Evolutionary conservation across 257 asterid genomes (phyloP), one percentile per base, ranked within the genome.

Genomic region (Voacanga thouarsii): DNA sequence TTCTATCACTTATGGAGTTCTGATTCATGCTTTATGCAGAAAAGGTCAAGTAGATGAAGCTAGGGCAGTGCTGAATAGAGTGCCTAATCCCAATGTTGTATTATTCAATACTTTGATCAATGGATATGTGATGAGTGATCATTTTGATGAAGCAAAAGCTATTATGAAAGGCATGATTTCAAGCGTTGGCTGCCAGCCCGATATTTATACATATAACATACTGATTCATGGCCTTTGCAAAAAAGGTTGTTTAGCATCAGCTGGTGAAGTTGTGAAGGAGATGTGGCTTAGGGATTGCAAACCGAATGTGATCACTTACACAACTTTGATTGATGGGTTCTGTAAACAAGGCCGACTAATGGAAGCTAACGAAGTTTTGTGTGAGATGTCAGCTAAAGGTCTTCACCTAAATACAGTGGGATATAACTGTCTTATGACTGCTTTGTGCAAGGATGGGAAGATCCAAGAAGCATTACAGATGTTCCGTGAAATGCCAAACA

Each of bases 171-270:
- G 84, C 72, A 81, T 79, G 79, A 89, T 89, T 88, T 79, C 49
- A 30, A 68, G 73, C 26, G 65, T 65, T 60, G 92, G 90, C 67
- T 88, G 77, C 73, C 79, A 77, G 71, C 96, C 94, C 5, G 98
- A 95, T 89, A 85, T 91, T 61, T 93, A 95, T 77, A 91, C 97
- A 49, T 91, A 85, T 55, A 95, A 86, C 82, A 93, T 90, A 79
- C 85, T 95, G 60, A 84, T 95, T 80, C 94, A 82, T 30, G 97
- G 98, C 77, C 90, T 90, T 80, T 95, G 97, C 84, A 88, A 82
- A 82, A 88, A 85, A 80, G 97, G 94, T 24, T 81, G 76, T 83
- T 82, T 90, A 80, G 84, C 87, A 45, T 85, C 98, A 11, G 98
- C 98, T 75, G 80, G 72, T 81, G 83, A 85, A 64, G 80, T 84